Evolutionary conservation across 192 early-diverging fungal species (phyloP).

Genomic region (Spizellomyces punctatus): DNA sequence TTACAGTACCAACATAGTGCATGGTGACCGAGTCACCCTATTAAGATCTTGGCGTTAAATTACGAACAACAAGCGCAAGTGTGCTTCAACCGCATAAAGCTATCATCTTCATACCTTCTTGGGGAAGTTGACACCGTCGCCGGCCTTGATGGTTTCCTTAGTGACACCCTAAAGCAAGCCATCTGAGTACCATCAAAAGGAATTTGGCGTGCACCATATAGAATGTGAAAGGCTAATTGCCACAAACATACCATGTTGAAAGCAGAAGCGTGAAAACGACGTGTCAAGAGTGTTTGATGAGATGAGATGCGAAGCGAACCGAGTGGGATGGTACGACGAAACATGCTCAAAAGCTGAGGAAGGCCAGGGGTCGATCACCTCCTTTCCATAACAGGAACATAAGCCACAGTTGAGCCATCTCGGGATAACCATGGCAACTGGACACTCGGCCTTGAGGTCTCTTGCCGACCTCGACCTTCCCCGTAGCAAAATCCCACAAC

Average conservation of each 20-base stretch:
- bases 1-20: constrained; percentile 37
- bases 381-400: too few relatives aligned
- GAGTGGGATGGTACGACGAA: too few relatives aligned
- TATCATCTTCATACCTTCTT: constrained; percentile 35
- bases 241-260: constrained; percentile 1
- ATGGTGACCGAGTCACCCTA: constrained; percentile 52
- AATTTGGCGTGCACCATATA: neutral
- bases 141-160: constrained; percentile 52
- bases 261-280: constrained; percentile 14
- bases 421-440: too few relatives aligned
- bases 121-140: constrained; percentile 59
- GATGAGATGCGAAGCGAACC: too few relatives aligned
- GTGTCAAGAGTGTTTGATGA: neutral
- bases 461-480: too few relatives aligned
- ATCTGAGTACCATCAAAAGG: neutral
- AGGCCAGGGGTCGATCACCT: too few relatives aligned
- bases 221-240: neutral
- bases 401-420: too few relatives aligned
- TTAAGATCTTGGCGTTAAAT: neutral
- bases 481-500: too few relatives aligned
- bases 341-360: too few relatives aligned
- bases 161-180: constrained; percentile 43
- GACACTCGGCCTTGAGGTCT: too few relatives aligned
- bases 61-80: too few relatives aligned
- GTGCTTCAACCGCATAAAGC: too few relatives aligned